These are phyloP conservation scores for Hygrophila difformis DNA, from an alignment of 257 asterid genomes.

Conservation along the genomic window DNA sequence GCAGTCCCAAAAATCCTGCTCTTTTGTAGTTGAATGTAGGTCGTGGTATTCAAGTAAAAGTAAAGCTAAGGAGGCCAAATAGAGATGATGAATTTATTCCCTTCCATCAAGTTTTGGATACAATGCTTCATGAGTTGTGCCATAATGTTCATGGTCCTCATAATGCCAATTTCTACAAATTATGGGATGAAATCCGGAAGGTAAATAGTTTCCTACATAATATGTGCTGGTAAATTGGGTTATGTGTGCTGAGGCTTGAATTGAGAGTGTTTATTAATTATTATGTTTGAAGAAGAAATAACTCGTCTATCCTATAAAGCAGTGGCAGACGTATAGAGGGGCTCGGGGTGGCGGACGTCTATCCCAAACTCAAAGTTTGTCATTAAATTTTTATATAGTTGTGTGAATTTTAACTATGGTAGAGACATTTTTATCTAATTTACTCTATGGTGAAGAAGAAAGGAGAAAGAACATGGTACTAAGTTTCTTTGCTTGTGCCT, in stretches of 20 bases:
- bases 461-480: too few relatives aligned
- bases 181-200: conserved; percentile 92
- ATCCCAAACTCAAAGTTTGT: too few relatives aligned
- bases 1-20: conserved; percentile 51
- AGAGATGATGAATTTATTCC: conserved; percentile 69
- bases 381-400: too few relatives aligned
- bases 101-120: conserved; percentile 65
- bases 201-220: conserved; percentile 19
- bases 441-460: too few relatives aligned
- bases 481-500: too few relatives aligned
- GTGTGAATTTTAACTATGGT: too few relatives aligned
- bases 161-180: conserved; percentile 79
- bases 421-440: too few relatives aligned
- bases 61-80: conserved; percentile 73
- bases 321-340: too few relatives aligned
- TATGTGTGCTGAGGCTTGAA: neutral
- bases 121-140: conserved; percentile 97
- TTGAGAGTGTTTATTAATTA: neutral
- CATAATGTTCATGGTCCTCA: conserved; percentile 87
- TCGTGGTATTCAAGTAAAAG: conserved; percentile 56
- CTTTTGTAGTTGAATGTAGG: conserved; percentile 85
- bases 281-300: conserved; percentile 1
- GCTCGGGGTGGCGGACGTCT: too few relatives aligned
- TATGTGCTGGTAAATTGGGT: neutral
- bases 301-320: too few relatives aligned